These are phyloP conservation scores for Fusarium sp. DNA, from an alignment of 2,329 filamentous ascomycete genomes.

Conservation along the genomic window DNA sequence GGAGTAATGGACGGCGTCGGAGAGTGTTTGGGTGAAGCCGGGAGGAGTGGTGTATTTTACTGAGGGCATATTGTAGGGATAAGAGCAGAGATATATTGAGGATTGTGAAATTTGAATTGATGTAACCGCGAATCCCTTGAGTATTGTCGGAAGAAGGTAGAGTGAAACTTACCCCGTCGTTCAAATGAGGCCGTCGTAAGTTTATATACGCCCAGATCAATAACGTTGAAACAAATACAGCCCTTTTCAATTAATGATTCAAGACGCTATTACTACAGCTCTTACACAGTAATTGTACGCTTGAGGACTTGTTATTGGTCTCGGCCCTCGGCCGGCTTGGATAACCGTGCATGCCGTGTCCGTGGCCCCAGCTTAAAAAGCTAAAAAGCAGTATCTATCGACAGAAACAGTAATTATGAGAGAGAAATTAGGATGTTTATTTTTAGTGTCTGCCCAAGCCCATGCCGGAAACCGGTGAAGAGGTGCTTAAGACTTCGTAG, in stretches of 20 bases:
- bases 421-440: neutral
- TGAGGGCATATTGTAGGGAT: neutral
- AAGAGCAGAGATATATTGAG: neutral
- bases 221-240: neutral
- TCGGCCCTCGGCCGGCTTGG: neutral
- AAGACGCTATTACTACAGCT: neutral
- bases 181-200: neutral
- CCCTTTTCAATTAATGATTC: neutral
- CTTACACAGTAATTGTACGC: no score
- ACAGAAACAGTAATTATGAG: neutral
- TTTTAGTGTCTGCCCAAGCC: neutral
- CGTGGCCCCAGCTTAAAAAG: neutral
- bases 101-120: neutral
- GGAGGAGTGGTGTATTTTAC: constrained; percentile 17
- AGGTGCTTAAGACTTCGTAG: neutral
- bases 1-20: constrained; percentile 36
- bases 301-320: neutral
- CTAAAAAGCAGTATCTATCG: neutral
- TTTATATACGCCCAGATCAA: neutral
- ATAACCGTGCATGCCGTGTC: neutral
- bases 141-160: neutral
- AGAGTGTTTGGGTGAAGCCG: neutral
- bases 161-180: neutral
- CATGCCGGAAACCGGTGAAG: neutral
- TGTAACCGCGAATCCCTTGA: neutral